Percentiles rank a stretch among this genome's conserved stretches.
These are phyloP conservation scores for Cercospora sesami DNA, from an alignment of 2,329 filamentous ascomycete species.

Conservation along the genomic window DNA sequence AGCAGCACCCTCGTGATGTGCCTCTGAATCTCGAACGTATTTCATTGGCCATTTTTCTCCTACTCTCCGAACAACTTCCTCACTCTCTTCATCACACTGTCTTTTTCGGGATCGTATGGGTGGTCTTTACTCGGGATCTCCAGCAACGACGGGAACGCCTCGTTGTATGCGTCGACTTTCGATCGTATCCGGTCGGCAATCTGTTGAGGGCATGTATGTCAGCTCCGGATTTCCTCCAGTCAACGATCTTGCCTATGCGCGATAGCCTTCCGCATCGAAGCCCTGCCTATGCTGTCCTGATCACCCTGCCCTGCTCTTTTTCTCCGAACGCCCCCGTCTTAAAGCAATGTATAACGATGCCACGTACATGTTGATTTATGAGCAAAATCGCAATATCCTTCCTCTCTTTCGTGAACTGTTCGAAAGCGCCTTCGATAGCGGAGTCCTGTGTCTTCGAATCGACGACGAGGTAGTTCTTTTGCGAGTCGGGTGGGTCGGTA, in stretches of 20 bases:
- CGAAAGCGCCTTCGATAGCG: slow-evolving; percentile 85
- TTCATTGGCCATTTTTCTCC: background rate
- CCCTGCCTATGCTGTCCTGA: background rate
- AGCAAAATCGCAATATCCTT: slow-evolving; percentile 96
- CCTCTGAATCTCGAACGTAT: background rate
- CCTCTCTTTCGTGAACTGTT: slow-evolving; percentile 80
- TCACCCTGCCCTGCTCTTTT: background rate
- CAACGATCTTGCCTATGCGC: background rate
- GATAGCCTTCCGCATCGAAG: background rate
- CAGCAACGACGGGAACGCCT: slow-evolving; percentile 91
- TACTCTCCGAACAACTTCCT: slow-evolving; percentile 70
- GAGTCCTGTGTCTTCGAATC: slow-evolving; percentile 88
- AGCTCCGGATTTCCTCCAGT: slow-evolving; percentile 9
- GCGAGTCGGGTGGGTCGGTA: slow-evolving; percentile 78
- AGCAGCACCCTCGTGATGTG: background rate
- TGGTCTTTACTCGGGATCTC: slow-evolving; percentile 99
- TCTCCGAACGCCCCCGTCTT: too few species aligned
- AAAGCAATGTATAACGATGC: too few species aligned
- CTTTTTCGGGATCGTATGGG: slow-evolving; percentile 97
- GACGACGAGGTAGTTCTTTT: slow-evolving; percentile 98
- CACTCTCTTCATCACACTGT: slow-evolving; percentile 91
- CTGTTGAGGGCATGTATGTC: slow-evolving; percentile 50
- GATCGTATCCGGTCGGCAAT: slow-evolving; percentile 91
- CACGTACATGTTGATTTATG: slow-evolving; percentile 91
- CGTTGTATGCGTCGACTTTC: slow-evolving; percentile 85